A percentile compares a stretch with the other conserved stretches of the same genome.
These are phyloP conservation scores for Nicotiana tabacum DNA, from an alignment of 257 asterid genomes.

Conservation along the genomic window DNA sequence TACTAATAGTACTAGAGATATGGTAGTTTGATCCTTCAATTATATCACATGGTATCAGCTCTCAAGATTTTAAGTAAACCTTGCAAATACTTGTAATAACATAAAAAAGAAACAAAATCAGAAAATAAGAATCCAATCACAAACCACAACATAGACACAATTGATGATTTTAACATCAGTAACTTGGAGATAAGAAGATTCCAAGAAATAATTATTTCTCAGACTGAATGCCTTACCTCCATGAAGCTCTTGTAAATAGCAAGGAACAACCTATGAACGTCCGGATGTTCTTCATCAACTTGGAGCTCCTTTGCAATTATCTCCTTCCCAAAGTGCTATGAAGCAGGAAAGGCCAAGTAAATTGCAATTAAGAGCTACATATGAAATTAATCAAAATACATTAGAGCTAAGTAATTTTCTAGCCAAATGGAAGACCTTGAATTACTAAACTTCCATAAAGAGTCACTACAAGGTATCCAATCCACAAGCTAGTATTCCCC, in stretches of 20 bases:
- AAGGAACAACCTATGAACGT: slow-evolving; percentile 17
- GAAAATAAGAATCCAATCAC: background rate
- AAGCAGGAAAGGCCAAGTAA: background rate
- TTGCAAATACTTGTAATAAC: background rate
- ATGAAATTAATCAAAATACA: background rate
- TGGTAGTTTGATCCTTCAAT: background rate
- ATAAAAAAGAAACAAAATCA: background rate
- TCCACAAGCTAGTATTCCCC: background rate
- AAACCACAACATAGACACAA: background rate
- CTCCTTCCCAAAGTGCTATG: slow-evolving; percentile 21
- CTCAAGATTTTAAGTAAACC: background rate
- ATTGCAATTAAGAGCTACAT: background rate
- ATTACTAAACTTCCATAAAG: background rate
- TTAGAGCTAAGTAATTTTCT: background rate
- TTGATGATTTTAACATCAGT: background rate
- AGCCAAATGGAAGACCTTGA: background rate
- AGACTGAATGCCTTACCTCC: slow-evolving; percentile 7
- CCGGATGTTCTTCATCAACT: slow-evolving; percentile 19
- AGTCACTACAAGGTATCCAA: background rate
- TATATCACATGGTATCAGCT: background rate
- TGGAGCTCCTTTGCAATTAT: slow-evolving; percentile 21
- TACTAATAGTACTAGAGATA: background rate
- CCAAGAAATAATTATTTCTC: background rate
- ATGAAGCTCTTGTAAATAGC: slow-evolving; percentile 22
- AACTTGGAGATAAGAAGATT: background rate